Conservation (phyloP, 192 early-diverging fungal species). For the Rhizoclosmatium sp. region DNA sequence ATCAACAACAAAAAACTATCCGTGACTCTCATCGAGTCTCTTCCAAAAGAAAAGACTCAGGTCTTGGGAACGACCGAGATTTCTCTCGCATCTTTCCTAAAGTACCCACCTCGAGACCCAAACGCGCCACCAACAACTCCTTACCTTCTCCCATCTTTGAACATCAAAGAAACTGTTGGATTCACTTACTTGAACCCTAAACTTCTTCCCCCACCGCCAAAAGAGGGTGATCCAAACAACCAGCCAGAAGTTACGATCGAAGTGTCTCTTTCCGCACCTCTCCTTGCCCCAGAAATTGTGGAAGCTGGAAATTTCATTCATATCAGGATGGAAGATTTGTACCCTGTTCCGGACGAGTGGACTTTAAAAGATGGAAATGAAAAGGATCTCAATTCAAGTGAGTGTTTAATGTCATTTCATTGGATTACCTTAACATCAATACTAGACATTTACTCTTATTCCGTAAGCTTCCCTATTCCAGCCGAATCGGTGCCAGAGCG, state of each 20-base stretch:
- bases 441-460: constrained; percentile 64
- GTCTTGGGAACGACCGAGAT: constrained; percentile 60
- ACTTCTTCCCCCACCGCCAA: constrained; percentile 47
- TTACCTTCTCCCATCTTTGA: constrained; percentile 40
- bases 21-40: constrained; percentile 62
- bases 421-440: constrained; percentile 53
- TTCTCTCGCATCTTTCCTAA: constrained; percentile 52
- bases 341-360: constrained; percentile 70
- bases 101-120: constrained; percentile 53
- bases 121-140: constrained; percentile 42
- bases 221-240: constrained; percentile 49
- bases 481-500: constrained; percentile 51
- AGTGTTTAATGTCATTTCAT: constrained; percentile 55
- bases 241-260: constrained; percentile 54
- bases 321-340: constrained; percentile 56
- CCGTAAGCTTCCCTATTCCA: constrained; percentile 55
- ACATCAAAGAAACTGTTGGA: constrained; percentile 43
- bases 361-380: constrained; percentile 66
- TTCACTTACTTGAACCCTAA: constrained; percentile 55
- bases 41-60: constrained; percentile 70
- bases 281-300: constrained; percentile 55
- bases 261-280: constrained; percentile 49
- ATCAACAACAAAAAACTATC: constrained; percentile 61
- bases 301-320: constrained; percentile 60
- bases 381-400: constrained; percentile 70